These are phyloP conservation scores for Beauveria sp. DNA, from an alignment of 2,329 filamentous ascomycete species.

Conservation along the genomic window DNA sequence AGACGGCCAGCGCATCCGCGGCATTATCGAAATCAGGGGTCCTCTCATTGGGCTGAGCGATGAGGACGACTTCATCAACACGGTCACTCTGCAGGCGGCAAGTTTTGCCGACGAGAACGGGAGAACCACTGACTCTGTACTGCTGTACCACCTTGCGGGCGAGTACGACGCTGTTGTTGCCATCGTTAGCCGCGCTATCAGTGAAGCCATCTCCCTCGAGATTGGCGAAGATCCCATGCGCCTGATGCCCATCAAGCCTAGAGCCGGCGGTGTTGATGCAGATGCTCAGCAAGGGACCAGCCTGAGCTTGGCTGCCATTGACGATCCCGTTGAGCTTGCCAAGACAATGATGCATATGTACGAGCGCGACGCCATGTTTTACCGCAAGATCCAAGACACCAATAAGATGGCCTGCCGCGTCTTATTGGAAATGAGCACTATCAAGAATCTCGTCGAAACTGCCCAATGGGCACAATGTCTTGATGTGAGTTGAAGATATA, in stretches of 20 bases:
- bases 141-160: slow-evolving; percentile 88
- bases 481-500: slow-evolving; percentile 38
- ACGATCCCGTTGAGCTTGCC: slow-evolving; percentile 53
- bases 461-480: slow-evolving; percentile 50
- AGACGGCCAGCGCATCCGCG: slow-evolving; percentile 77
- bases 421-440: slow-evolving; percentile 52
- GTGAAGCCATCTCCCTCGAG: slow-evolving; percentile 80
- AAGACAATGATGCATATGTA: slow-evolving; percentile 57
- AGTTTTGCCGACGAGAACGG: slow-evolving; percentile 91
- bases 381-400: slow-evolving; percentile 46
- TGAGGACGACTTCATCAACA: slow-evolving; percentile 77
- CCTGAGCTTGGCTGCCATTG: slow-evolving; percentile 52
- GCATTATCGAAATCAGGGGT: slow-evolving; percentile 80
- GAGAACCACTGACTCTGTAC: slow-evolving; percentile 83
- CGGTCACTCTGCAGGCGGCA: slow-evolving; percentile 89
- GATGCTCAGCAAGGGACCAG: slow-evolving; percentile 42
- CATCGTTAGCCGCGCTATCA: slow-evolving; percentile 83
- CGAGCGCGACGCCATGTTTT: slow-evolving; percentile 53
- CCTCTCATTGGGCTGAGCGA: slow-evolving; percentile 71
- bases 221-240: slow-evolving; percentile 74
- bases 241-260: slow-evolving; percentile 72
- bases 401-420: slow-evolving; percentile 50
- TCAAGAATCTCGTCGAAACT: slow-evolving; percentile 48
- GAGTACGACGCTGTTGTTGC: slow-evolving; percentile 92
- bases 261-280: slow-evolving; percentile 36